These are phyloP conservation scores for Syzygium syzygioides DNA, from an alignment of 441 rosid species.

Conservation along the genomic window DNA sequence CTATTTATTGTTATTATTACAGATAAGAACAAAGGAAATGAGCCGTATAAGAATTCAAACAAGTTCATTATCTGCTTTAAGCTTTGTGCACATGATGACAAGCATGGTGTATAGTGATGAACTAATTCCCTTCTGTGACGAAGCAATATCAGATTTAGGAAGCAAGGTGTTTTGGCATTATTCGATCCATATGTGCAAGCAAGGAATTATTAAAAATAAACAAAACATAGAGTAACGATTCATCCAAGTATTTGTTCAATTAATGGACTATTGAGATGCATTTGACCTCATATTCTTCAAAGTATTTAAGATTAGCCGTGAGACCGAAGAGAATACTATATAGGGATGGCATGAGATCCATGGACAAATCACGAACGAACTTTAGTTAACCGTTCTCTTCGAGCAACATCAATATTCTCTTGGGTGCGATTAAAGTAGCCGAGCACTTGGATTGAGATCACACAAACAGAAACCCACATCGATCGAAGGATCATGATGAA, in stretches of 20 bases:
- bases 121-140: background rate
- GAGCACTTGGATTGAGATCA: background rate
- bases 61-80: background rate
- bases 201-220: background rate
- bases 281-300: background rate
- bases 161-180: background rate
- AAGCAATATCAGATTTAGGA: background rate
- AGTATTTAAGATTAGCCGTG: background rate
- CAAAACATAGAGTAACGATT: background rate
- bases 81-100: background rate
- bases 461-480: background rate
- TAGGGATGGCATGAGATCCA: background rate
- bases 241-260: background rate
- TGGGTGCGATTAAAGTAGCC: background rate
- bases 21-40: background rate
- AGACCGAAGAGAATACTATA: background rate
- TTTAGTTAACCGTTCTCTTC: background rate
- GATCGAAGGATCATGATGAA: background rate
- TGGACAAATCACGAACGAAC: background rate
- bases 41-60: background rate
- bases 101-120: background rate
- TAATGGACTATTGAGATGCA: background rate
- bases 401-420: background rate
- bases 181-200: background rate
- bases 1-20: background rate